Evolutionary conservation across 78 protist species (phyloP), one percentile per base, ranked within the genome.

Genomic region (Dictyostelium firmibasis): DNA sequence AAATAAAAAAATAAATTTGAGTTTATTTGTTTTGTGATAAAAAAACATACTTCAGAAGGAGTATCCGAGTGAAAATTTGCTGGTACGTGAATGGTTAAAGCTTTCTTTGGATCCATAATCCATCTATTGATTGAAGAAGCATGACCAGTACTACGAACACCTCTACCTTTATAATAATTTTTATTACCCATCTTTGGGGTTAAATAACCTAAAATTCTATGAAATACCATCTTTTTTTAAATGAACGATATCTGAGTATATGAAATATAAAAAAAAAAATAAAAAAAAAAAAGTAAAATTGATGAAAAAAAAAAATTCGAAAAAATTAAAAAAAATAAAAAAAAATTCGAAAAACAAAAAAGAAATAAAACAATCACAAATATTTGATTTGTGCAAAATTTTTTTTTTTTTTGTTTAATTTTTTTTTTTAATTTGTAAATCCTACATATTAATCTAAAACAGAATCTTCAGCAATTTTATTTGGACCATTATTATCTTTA

Each of bases 101-200:
- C 38, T 64, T 87, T 87, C 0, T 31, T 43, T 57, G 44, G 38
- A 78, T 76, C 81, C 3, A 87, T 9, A 7, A 20, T 50, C 16
- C 67, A 87, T 43, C 93, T 33, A 87, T 84, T 84, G 13, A 47
- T 87, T 62, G 93, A 87, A 10, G 75, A 41, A 31, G 53, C 29
- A 16, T 35, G 57, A 78, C 93, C 93, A 14, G 41, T 76, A 41
- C 70, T 77, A 41, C 77, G 41, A 5, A 87, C 93, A 78, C 93
- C 93, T 87, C 93, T 87, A 27, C 93, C 93, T 62, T 87, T 87
- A 78, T 87, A 87, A 60, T 87, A 87, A 47, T 87, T 76, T 67
- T 87, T 87, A 50, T 87, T 87, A 87, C 93, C 93, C 93, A 87
- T 87, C 85, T 87, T 87, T 87, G 93, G 93, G 81, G 93, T 87